Conservation (phyloP, 2,329 filamentous ascomycete species). For the Trichocomaceae sp. region DNA sequence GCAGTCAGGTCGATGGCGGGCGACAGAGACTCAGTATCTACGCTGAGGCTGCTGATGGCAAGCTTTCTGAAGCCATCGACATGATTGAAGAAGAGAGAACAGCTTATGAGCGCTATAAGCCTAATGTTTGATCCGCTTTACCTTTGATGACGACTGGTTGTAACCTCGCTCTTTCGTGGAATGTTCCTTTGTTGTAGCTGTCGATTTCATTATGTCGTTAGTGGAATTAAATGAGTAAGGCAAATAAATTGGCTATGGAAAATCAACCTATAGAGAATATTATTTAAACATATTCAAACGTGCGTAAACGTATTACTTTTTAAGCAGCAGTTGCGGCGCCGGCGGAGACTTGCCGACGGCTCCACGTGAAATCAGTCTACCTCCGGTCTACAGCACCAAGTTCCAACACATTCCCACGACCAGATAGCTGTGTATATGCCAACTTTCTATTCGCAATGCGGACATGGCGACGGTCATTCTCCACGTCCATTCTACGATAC, state of each 20-base stretch:
- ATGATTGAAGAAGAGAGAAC: constrained; percentile 46
- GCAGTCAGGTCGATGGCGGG: constrained; percentile 28
- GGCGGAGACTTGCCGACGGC: neutral
- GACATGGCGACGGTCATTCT: constrained; percentile 35
- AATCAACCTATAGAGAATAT: neutral
- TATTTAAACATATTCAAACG: too few relatives aligned
- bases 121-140: constrained; percentile 12
- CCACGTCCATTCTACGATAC: constrained; percentile 31
- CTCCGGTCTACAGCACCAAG: too few relatives aligned
- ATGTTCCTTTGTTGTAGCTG: neutral
- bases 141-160: neutral
- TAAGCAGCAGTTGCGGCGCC: neutral
- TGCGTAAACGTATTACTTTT: neutral
- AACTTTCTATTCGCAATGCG: constrained; percentile 24
- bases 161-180: constrained; percentile 3
- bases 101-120: constrained; percentile 29
- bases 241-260: neutral
- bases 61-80: constrained; percentile 41
- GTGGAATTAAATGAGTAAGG: neutral
- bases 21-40: constrained; percentile 37
- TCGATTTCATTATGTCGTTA: neutral
- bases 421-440: neutral
- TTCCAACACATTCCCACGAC: too few relatives aligned
- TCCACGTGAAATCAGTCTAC: constrained; percentile 1
- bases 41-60: constrained; percentile 39